A percentile compares a stretch with the other conserved stretches of the same genome.
These are phyloP conservation scores for Sugiyamaella sp. DNA, from an alignment of 1,139 yeast species.

Conservation along the genomic window DNA sequence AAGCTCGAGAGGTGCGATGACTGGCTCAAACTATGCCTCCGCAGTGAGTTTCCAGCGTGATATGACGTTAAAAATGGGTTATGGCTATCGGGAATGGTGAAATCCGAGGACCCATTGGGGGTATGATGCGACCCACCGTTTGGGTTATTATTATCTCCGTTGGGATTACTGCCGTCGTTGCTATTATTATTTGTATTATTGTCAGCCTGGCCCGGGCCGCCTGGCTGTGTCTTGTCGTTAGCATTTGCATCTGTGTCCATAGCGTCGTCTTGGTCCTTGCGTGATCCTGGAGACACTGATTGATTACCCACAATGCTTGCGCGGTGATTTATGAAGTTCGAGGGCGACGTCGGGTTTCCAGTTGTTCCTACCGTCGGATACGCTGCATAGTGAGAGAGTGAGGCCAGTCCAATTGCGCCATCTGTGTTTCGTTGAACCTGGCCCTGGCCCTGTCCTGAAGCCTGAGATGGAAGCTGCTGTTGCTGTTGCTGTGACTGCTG, in stretches of 20 bases:
- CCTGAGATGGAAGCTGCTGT: not conserved
- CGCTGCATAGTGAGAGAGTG: constrained; percentile 13
- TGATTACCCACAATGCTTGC: constrained; percentile 13
- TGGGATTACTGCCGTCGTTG: constrained; percentile 3
- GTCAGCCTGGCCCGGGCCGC: not conserved
- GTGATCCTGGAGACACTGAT: constrained; percentile 8
- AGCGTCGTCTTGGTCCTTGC: constrained; percentile 8
- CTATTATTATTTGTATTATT: not conserved
- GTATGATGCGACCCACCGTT: constrained; percentile 7
- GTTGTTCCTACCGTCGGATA: constrained; percentile 14
- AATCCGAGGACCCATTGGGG: constrained; percentile 3
- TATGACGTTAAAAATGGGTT: constrained; percentile 12
- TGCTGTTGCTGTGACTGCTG: constrained; percentile 3
- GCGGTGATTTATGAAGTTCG: constrained; percentile 3
- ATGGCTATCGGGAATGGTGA: constrained; percentile 12
- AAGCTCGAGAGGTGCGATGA: constrained; percentile 14
- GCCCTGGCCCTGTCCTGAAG: not conserved
- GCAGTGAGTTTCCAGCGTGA: constrained; percentile 7
- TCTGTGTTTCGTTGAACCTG: not conserved
- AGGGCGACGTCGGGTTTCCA: constrained; percentile 1
- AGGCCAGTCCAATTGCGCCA: constrained; percentile 5
- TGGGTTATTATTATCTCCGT: not conserved
- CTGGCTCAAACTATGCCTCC: constrained; percentile 19
- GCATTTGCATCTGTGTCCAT: not conserved
- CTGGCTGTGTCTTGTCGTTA: not conserved